These are phyloP conservation scores for Penicillium palitans DNA, from an alignment of 2,329 filamentous ascomycete species.

Conservation along the genomic window DNA sequence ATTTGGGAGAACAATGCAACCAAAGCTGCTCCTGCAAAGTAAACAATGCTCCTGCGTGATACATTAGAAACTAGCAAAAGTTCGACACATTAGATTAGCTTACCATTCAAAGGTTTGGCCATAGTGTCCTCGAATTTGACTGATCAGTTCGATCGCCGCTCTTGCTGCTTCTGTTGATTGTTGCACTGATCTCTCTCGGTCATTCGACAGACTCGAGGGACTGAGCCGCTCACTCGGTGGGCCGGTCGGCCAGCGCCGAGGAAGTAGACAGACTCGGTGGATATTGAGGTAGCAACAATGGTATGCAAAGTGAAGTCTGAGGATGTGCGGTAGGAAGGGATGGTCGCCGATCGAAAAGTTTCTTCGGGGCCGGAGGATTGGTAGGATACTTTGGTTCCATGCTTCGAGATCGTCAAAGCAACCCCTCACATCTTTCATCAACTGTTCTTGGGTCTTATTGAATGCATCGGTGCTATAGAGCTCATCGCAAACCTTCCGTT, in stretches of 20 bases:
- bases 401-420: slow-evolving; percentile 16
- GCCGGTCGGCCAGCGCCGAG: not conserved
- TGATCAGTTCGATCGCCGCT: slow-evolving; percentile 2
- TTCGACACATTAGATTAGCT: not conserved
- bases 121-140: not conserved
- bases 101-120: slow-evolving; percentile 6
- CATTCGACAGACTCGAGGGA: not conserved
- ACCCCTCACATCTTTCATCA: slow-evolving; percentile 4
- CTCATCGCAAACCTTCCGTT: slow-evolving; percentile 13
- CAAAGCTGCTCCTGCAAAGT: slow-evolving; percentile 2
- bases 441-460: not conserved
- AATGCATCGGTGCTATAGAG: slow-evolving; percentile 11
- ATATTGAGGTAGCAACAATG: slow-evolving; percentile 21
- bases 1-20: slow-evolving; percentile 3
- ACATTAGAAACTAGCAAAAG: not conserved
- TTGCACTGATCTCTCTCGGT: not conserved
- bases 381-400: slow-evolving; percentile 13
- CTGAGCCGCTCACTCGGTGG: not conserved
- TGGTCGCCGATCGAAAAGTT: slow-evolving; percentile 2
- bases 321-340: slow-evolving; percentile 12
- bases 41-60: not conserved
- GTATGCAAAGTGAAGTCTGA: slow-evolving; percentile 21
- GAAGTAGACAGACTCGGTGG: slow-evolving; percentile 13
- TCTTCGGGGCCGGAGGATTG: slow-evolving; percentile 4
- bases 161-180: slow-evolving; percentile 5